phyloP scores from a whole-genome alignment of 163 green algal species.

The Chlamydomonas reinhardtii region DNA sequence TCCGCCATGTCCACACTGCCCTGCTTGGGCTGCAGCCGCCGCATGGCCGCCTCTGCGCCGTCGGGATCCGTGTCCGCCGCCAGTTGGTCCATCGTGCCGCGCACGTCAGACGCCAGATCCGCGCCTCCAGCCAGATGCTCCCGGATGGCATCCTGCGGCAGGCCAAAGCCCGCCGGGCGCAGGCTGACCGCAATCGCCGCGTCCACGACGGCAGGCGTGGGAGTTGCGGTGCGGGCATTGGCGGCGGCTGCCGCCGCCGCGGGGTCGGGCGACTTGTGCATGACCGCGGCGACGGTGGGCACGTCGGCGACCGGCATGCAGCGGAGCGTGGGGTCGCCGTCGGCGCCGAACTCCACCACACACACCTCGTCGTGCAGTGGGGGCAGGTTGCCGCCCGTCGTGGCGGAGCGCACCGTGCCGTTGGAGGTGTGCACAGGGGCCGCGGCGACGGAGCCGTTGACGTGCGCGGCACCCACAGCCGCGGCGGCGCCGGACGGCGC shows the following conservation, averaged over 20 bases:
- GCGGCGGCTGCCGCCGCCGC: not conserved
- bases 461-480: no score
- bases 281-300: constrained; percentile 26
- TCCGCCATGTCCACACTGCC: constrained; percentile 23
- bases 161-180: constrained; percentile 22
- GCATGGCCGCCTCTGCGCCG: not conserved
- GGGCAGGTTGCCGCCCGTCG: not conserved
- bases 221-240: not conserved
- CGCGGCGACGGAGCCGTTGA: not conserved
- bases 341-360: constrained; percentile 14
- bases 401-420: no score
- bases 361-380: constrained; percentile 9
- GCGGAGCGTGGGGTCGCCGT: constrained; percentile 19
- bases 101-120: constrained; percentile 15
- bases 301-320: constrained; percentile 26
- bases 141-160: not conserved
- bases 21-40: no score
- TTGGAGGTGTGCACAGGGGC: not conserved
- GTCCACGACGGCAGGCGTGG: constrained; percentile 21
- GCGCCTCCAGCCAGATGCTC: not conserved
- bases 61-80: not conserved
- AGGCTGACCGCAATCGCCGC: constrained; percentile 25
- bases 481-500: not conserved
- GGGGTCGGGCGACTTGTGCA: constrained; percentile 14
- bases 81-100: not conserved